phyloP scores from a whole-genome alignment of 768 basidiomycete genomes.

The Chalciporus piperatus region DNA sequence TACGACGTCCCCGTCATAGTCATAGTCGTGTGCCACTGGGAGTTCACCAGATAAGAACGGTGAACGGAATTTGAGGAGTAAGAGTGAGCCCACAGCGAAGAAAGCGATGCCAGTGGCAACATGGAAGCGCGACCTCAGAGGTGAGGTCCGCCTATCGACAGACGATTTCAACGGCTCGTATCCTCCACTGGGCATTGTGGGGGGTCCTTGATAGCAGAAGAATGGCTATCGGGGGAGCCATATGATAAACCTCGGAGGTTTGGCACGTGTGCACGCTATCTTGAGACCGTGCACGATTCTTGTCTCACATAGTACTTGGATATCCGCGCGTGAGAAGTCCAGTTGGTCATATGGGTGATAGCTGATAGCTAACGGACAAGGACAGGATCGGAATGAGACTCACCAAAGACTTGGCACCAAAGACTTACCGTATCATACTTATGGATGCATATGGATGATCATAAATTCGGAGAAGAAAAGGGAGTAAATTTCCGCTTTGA shows the following conservation, averaged over 20 bases:
- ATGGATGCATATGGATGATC: too few relatives aligned
- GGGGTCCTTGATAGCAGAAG: not conserved
- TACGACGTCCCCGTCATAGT: conserved; percentile 12
- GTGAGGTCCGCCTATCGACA: not conserved
- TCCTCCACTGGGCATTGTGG: conserved; percentile 17
- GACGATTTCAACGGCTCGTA: conserved; percentile 18
- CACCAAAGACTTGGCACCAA: too few relatives aligned
- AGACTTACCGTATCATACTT: too few relatives aligned
- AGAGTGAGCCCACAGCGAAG: conserved; percentile 10
- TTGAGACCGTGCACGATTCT: too few relatives aligned
- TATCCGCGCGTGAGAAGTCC: too few relatives aligned
- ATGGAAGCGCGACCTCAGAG: conserved; percentile 9
- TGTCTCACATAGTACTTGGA: too few relatives aligned
- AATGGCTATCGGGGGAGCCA: not conserved
- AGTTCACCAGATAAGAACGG: conserved; percentile 3
- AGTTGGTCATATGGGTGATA: too few relatives aligned
- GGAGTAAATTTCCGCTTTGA: not conserved
- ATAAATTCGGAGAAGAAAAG: too few relatives aligned
- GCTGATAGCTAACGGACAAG: too few relatives aligned
- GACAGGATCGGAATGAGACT: too few relatives aligned
- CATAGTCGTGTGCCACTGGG: not conserved
- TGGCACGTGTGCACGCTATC: too few relatives aligned
- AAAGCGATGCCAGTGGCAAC: conserved; percentile 13
- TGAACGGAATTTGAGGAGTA: conserved; percentile 6
- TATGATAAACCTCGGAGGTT: not conserved